Conservation (phyloP, 352 stramenopile species). For the Globisporangium heterothallicum region DNA sequence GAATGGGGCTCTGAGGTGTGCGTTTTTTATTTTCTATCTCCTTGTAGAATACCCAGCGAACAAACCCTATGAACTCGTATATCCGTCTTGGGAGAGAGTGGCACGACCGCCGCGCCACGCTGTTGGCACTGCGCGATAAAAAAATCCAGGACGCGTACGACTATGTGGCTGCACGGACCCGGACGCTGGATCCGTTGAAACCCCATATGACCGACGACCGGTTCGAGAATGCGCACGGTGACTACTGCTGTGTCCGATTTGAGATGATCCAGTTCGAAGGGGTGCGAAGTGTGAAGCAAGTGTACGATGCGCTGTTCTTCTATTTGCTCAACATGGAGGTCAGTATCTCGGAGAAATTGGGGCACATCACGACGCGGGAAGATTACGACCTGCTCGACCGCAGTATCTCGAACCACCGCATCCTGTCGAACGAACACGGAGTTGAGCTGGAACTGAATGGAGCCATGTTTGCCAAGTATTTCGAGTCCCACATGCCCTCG, state of each 20-base stretch:
- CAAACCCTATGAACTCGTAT: neutral
- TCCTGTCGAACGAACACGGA: slow-evolving; percentile 37
- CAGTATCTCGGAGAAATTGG: slow-evolving; percentile 48
- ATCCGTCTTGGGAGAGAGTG: neutral
- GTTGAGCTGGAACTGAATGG: slow-evolving; percentile 45
- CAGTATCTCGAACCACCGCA: slow-evolving; percentile 44
- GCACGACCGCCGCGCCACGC: neutral
- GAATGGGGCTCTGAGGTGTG: neutral
- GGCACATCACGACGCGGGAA: slow-evolving; percentile 48
- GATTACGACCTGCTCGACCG: slow-evolving; percentile 41
- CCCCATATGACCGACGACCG: slow-evolving; percentile 35
- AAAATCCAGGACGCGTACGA: slow-evolving; percentile 16
- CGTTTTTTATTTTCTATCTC: neutral
- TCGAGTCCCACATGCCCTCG: slow-evolving; percentile 17
- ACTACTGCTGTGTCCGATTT: slow-evolving; percentile 55
- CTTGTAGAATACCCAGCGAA: neutral
- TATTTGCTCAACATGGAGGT: slow-evolving; percentile 63
- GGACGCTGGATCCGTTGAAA: slow-evolving; percentile 18
- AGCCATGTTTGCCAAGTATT: slow-evolving; percentile 38
- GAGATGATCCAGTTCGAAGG: slow-evolving; percentile 46
- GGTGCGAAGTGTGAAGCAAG: slow-evolving; percentile 27
- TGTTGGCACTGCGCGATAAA: neutral
- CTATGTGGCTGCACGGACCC: slow-evolving; percentile 25
- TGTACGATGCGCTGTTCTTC: slow-evolving; percentile 52
- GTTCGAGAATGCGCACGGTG: slow-evolving; percentile 35